Conservation (phyloP, 208 protist species). For the Trypanosoma boissoni region DNA sequence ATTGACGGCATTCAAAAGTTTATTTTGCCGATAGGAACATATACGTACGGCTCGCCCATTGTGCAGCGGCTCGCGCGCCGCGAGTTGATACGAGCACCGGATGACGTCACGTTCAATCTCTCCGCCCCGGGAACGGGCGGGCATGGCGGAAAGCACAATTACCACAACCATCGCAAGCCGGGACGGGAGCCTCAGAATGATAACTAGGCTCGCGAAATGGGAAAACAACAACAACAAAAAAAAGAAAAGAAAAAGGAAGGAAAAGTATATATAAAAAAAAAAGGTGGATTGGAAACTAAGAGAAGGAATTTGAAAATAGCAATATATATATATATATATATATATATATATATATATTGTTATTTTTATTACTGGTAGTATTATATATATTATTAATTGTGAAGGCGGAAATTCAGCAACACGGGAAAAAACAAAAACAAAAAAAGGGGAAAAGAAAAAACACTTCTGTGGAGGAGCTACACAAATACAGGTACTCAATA, state of each 20-base stretch:
- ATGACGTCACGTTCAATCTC: conserved; percentile 25
- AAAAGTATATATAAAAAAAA: neutral
- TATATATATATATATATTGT: no score
- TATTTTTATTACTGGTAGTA: no score
- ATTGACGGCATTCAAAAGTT: conserved; percentile 88
- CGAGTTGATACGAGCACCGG: conserved; percentile 62
- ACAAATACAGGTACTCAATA: no score
- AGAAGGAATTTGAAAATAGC: neutral
- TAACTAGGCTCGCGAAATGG: conserved; percentile 3
- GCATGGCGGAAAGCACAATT: conserved; percentile 5
- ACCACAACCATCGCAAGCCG: conserved; percentile 8
- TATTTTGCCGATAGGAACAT: conserved; percentile 90
- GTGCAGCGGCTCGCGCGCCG: conserved; percentile 89
- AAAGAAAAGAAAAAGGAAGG: neutral
- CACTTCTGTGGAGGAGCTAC: no score
- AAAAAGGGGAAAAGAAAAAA: no score
- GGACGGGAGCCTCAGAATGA: neutral
- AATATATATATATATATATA: neutral
- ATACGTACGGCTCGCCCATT: conserved; percentile 96
- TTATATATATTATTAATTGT: no score
- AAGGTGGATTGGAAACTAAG: neutral
- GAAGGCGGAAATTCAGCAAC: no score
- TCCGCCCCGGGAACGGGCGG: neutral
- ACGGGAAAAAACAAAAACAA: no score
- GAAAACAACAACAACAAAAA: neutral